These are phyloP conservation scores for Cajanus cajan DNA, from an alignment of 306 rosid species.

Conservation along the genomic window DNA sequence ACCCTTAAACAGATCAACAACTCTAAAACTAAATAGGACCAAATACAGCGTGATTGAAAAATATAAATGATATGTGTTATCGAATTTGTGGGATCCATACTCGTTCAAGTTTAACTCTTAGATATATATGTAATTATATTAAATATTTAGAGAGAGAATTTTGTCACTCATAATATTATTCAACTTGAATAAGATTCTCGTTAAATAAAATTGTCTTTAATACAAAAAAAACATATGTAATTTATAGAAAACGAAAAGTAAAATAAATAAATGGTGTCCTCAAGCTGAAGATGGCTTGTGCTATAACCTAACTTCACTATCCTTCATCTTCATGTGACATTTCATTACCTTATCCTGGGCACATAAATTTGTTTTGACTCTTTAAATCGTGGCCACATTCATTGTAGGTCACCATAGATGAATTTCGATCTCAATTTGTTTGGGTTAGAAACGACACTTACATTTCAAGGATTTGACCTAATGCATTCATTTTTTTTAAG, in stretches of 20 bases:
- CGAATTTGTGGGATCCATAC: too few relatives aligned
- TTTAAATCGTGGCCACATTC: slow-evolving; percentile 6
- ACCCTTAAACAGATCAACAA: not conserved
- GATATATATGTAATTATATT: too few relatives aligned
- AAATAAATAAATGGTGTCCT: slow-evolving; percentile 2
- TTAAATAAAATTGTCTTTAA: too few relatives aligned
- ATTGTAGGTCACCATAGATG: not conserved
- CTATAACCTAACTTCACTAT: not conserved
- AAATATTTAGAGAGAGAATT: too few relatives aligned
- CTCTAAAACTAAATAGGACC: slow-evolving; percentile 5
- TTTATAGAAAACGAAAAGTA: too few relatives aligned
- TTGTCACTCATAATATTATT: too few relatives aligned
- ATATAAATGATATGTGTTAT: too few relatives aligned
- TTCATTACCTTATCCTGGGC: slow-evolving; percentile 3
- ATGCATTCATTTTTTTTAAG: not conserved
- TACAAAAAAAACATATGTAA: too few relatives aligned
- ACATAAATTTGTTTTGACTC: slow-evolving; percentile 17
- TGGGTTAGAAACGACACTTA: not conserved
- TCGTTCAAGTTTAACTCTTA: too few relatives aligned
- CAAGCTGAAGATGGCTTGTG: slow-evolving; percentile 2
- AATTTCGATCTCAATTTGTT: not conserved
- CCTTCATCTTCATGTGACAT: slow-evolving; percentile 27
- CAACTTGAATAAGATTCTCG: too few relatives aligned
- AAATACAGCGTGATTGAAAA: too few relatives aligned
- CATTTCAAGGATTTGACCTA: not conserved